Evolutionary conservation across 2,329 filamentous ascomycete genomes (phyloP).

Genomic region (Neofusicoccum kwambonambiense): DNA sequence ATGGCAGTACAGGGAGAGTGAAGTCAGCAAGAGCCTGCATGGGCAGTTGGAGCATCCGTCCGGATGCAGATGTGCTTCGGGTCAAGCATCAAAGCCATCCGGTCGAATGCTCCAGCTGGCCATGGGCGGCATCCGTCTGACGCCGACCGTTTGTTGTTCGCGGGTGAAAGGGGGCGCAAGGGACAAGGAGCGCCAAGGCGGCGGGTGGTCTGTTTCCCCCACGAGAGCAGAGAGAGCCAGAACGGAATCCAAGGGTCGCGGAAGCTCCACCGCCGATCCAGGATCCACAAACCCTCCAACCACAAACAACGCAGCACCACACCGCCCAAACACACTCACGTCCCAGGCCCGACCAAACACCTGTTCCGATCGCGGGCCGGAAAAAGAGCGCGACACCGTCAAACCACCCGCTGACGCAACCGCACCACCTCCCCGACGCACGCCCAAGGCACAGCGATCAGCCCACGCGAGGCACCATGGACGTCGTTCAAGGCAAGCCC

Average conservation of each 20-base stretch:
- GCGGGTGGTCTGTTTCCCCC: background rate
- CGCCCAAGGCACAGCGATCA: background rate
- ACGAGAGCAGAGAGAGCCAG: background rate
- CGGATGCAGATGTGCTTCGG: no score
- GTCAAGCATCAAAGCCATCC: no score
- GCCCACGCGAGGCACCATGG: slow-evolving; percentile 17
- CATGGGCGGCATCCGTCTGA: no score
- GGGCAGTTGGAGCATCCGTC: no score
- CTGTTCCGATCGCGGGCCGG: background rate
- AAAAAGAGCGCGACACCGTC: background rate
- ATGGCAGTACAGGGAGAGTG: no score
- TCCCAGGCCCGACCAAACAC: background rate
- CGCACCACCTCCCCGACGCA: background rate
- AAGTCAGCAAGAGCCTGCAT: no score
- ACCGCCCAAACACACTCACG: slow-evolving; percentile 9
- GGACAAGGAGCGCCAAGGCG: background rate
- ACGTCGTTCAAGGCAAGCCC: slow-evolving; percentile 21
- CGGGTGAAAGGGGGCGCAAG: background rate
- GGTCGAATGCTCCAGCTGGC: no score
- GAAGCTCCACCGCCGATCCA: slow-evolving; percentile 16
- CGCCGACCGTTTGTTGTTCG: background rate
- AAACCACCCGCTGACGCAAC: background rate
- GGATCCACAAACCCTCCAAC: background rate
- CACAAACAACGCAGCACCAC: slow-evolving; percentile 6
- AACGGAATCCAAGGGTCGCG: slow-evolving; percentile 1